phyloP scores from a whole-genome alignment of 2,329 filamentous ascomycete species.

The Coniochaeta ligniaria region DNA sequence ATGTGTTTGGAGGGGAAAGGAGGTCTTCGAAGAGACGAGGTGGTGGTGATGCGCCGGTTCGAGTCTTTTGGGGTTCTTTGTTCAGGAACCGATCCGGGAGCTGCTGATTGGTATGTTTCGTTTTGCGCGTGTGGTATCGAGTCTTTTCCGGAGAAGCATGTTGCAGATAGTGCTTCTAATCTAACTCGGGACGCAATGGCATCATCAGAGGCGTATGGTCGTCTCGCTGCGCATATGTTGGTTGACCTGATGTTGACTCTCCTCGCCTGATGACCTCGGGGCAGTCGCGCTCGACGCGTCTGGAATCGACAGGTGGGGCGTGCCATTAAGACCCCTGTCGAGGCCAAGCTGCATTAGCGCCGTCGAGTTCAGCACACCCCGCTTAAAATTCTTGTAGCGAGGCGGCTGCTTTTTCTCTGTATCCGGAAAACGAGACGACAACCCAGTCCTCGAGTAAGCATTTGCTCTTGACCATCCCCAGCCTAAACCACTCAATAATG shows the following conservation, averaged over 20 bases:
- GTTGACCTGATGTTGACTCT: not conserved
- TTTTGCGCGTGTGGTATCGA: not conserved
- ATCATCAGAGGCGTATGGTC: not conserved
- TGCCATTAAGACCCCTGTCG: constrained; percentile 1
- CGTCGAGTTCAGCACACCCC: not conserved
- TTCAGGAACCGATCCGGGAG: not conserved
- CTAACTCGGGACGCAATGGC: not conserved
- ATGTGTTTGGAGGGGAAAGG: not conserved
- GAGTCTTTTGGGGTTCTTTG: not conserved
- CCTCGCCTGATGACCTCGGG: not conserved
- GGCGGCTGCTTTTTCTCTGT: not conserved
- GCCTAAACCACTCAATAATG: no score
- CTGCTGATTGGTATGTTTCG: not conserved
- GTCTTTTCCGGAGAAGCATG: not conserved
- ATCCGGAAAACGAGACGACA: constrained; percentile 1
- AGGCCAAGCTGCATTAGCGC: constrained; percentile 3
- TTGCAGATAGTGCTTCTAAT: not conserved
- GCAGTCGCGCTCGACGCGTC: not conserved
- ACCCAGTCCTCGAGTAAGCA: not conserved
- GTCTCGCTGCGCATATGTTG: not conserved
- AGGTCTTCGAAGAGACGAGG: not conserved
- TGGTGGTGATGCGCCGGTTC: not conserved
- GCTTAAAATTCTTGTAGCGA: constrained; percentile 8
- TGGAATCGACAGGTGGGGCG: not conserved
- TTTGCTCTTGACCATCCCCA: no score